Conservation (phyloP, 805 yeast species). For the Candida lessepsii region DNA sequence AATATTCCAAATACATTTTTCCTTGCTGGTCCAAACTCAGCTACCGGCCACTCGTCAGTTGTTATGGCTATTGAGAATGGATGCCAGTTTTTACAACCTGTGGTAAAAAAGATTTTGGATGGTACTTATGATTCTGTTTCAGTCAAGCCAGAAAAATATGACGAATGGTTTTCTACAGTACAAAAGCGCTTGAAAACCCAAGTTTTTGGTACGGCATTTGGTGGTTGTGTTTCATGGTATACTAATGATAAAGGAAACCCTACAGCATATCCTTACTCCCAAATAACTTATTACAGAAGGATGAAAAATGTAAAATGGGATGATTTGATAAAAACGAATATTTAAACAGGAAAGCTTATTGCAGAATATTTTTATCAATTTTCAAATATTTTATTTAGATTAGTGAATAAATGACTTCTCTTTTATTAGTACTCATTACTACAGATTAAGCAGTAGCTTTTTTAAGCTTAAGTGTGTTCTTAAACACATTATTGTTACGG, state of each 20-base stretch:
- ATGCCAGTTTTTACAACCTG: constrained; percentile 21
- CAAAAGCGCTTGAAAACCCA: constrained; percentile 26
- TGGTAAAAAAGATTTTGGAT: constrained; percentile 25
- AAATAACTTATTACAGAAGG: constrained; percentile 29
- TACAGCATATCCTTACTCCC: constrained; percentile 39
- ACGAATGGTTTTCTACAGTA: constrained; percentile 30
- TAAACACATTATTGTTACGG: too few relatives aligned
- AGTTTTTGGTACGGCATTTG: constrained; percentile 38
- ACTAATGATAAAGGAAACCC: constrained; percentile 26
- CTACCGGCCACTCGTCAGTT: constrained; percentile 44
- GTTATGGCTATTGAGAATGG: constrained; percentile 39
- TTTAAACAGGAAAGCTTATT: too few relatives aligned
- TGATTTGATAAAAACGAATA: too few relatives aligned
- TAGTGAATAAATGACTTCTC: too few relatives aligned
- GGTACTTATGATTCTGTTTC: constrained; percentile 27
- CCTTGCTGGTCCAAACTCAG: constrained; percentile 42
- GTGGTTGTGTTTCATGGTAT: constrained; percentile 44
- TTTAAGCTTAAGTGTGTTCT: too few relatives aligned
- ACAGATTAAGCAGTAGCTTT: too few relatives aligned
- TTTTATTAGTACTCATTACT: too few relatives aligned
- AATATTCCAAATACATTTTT: constrained; percentile 35
- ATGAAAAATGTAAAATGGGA: constrained; percentile 25
- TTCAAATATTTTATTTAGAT: too few relatives aligned
- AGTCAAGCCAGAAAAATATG: constrained; percentile 31
- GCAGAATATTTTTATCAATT: too few relatives aligned